Base-by-base conservation (phyloP, 2,329 filamentous ascomycete species). In the Fonsecaea erecta region DNA sequence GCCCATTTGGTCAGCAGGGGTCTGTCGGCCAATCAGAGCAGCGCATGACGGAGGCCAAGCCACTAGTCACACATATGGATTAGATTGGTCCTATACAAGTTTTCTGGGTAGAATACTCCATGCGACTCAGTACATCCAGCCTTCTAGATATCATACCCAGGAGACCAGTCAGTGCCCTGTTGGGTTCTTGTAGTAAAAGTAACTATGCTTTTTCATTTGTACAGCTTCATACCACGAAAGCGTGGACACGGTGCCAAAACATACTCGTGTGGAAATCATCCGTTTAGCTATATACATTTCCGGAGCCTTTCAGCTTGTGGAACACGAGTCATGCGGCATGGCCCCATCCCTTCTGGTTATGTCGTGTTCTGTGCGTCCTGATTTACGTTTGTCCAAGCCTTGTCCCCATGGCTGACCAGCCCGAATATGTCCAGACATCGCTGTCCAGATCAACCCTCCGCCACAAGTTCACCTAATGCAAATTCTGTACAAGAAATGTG, bases 401-500 rank as follows among this genome's bases (percentile, higher is more conserved):
- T 48, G 43, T 48, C 21, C 21, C 43, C 18, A 26, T 8, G 8
- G 43, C 43, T 26, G 43, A 48, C 8, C 43, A 24, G 43, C 43
- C 43, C 43, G 12, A 24, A 26, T 26, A 1, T 48, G 18, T 48
- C 43, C 43, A 48, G 43, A 48, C 43, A 48, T 48, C 12, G 3
- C 21, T 32, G 37, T 26, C 55, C 28, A 32, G 24, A 48, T 48
- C 18, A 24, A 48, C 11, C 43, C 21, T 48, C 43, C 4, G 43
- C 43, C 43, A 48, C 21, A 12, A 24, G 18, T 14, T 48, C 9
- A 21, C 43, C 43, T 21, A 26, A 58, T 48, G 46, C 21, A 52
- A 52, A 60, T 24, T 52, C 32, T 62, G 54, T 53, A 62, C 52
- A 62, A 56, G 28, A 24, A 35, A 35, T 37, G 28, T 32, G 52